phyloP scores from a whole-genome alignment of 1,284 basidiomycete genomes.

The Malassezia restricta region DNA sequence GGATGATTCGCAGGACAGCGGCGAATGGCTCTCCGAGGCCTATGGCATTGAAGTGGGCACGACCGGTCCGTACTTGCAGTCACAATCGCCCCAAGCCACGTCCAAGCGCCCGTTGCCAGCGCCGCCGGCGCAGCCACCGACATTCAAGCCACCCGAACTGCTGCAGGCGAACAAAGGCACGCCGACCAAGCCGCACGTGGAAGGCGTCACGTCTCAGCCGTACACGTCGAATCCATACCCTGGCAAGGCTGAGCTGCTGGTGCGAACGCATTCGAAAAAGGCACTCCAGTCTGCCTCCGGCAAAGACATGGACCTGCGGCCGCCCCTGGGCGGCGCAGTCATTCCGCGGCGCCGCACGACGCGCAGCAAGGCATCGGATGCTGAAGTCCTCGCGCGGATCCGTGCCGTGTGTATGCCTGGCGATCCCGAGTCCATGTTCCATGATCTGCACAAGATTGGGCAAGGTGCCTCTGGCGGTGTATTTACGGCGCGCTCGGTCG shows the following conservation, averaged over 20 bases:
- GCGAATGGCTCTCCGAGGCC: neutral
- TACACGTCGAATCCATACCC: slow-evolving; percentile 7
- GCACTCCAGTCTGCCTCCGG: slow-evolving; percentile 4
- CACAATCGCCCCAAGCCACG: neutral
- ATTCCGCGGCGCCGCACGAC: slow-evolving; percentile 57
- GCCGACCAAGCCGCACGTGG: slow-evolving; percentile 10
- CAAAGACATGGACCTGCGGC: neutral
- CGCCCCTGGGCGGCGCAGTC: neutral
- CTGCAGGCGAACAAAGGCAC: slow-evolving; percentile 14
- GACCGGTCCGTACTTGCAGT: slow-evolving; percentile 1
- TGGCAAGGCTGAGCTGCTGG: slow-evolving; percentile 5
- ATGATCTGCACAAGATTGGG: slow-evolving; percentile 88
- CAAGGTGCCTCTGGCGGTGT: slow-evolving; percentile 96
- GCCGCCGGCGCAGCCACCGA: slow-evolving; percentile 17
- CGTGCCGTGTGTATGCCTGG: slow-evolving; percentile 93
- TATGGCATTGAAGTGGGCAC: neutral
- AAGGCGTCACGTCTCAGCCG: slow-evolving; percentile 2
- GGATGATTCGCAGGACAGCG: slow-evolving; percentile 7
- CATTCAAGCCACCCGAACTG: slow-evolving; percentile 11
- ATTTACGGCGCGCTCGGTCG: slow-evolving; percentile 92
- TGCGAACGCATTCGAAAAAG: slow-evolving; percentile 8
- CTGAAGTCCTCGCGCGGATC: slow-evolving; percentile 78
- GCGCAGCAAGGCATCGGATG: slow-evolving; percentile 61
- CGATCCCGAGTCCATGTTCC: slow-evolving; percentile 85
- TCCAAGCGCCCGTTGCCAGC: neutral